Evolutionary conservation across 2,329 filamentous ascomycete species (phyloP).

Genomic region (Aspergillus ochraceus): DNA sequence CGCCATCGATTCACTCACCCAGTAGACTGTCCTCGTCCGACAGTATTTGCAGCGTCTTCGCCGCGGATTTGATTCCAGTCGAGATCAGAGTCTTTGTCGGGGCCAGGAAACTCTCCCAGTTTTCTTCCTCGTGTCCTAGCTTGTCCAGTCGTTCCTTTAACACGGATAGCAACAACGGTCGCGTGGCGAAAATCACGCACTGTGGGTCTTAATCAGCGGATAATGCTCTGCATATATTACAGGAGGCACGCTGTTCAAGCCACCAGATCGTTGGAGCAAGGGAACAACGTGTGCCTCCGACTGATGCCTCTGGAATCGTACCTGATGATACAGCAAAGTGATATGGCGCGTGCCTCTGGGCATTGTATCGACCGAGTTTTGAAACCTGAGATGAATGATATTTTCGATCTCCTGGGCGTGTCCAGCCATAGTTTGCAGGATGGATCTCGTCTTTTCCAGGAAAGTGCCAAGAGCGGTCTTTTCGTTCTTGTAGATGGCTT

Average conservation of each 20-base stretch:
- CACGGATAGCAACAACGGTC: constrained; percentile 40
- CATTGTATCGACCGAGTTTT: constrained; percentile 38
- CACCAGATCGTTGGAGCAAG: too few relatives aligned
- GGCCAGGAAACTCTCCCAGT: constrained; percentile 35
- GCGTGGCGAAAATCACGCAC: constrained; percentile 43
- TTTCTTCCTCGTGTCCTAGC: constrained; percentile 24
- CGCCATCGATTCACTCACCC: constrained; percentile 25
- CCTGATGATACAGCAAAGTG: constrained; percentile 43
- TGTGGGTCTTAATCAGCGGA: background rate
- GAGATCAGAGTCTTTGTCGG: constrained; percentile 39
- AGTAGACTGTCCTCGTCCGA: constrained; percentile 36
- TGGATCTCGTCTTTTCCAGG: constrained; percentile 37
- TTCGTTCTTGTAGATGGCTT: constrained; percentile 39
- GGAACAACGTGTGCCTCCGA: too few relatives aligned
- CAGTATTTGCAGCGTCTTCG: constrained; percentile 42
- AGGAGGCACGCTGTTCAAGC: too few relatives aligned
- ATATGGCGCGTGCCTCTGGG: constrained; percentile 40
- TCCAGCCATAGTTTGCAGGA: constrained; percentile 37
- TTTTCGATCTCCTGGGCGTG: constrained; percentile 43
- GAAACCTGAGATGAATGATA: constrained; percentile 35
- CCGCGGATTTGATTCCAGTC: constrained; percentile 44
- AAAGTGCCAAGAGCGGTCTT: constrained; percentile 37
- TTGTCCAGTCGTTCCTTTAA: constrained; percentile 39
- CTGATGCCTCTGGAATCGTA: constrained; percentile 9
- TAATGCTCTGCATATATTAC: too few relatives aligned